Evolutionary conservation across 352 stramenopile species (phyloP).

Genomic region (Phytophthora syringae): DNA sequence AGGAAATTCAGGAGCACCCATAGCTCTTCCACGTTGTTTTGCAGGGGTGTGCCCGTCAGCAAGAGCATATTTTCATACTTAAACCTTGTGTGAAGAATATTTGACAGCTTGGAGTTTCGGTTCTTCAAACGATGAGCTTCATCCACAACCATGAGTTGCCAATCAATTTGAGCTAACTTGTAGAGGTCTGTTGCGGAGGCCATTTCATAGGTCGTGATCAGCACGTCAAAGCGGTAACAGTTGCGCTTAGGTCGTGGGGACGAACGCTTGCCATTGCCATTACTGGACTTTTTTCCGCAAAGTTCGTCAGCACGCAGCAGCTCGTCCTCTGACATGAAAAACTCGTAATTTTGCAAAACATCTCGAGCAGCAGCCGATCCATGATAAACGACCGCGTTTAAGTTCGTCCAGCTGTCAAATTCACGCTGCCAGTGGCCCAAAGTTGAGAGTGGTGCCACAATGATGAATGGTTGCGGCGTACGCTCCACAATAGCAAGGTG

Average conservation of each 20-base stretch:
- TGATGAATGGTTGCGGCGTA: constrained; percentile 95
- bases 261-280: constrained; percentile 32
- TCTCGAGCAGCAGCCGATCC: constrained; percentile 91
- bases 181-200: constrained; percentile 93
- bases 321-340: constrained; percentile 80
- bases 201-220: constrained; percentile 99
- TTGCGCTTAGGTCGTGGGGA: constrained; percentile 47
- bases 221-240: constrained; percentile 97
- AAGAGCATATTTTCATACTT: constrained; percentile 88
- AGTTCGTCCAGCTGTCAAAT: constrained; percentile 95
- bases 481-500: constrained; percentile 96
- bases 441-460: constrained; percentile 98
- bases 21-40: constrained; percentile 93
- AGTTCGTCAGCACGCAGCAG: constrained; percentile 46
- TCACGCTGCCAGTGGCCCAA: constrained; percentile 98
- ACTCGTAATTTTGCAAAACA: constrained; percentile 96
- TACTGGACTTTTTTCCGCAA: constrained; percentile 11
- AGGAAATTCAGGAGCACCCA: constrained; percentile 99
- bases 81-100: constrained; percentile 81
- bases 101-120: constrained; percentile 95
- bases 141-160: constrained; percentile 98
- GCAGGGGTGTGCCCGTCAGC: constrained; percentile 91
- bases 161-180: constrained; percentile 94
- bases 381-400: constrained; percentile 99
- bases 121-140: constrained; percentile 99